A percentile compares a stretch with the other conserved stretches of the same genome.
These are phyloP conservation scores for Scleroderma citrinum DNA, from an alignment of 768 basidiomycete species.

Conservation along the genomic window DNA sequence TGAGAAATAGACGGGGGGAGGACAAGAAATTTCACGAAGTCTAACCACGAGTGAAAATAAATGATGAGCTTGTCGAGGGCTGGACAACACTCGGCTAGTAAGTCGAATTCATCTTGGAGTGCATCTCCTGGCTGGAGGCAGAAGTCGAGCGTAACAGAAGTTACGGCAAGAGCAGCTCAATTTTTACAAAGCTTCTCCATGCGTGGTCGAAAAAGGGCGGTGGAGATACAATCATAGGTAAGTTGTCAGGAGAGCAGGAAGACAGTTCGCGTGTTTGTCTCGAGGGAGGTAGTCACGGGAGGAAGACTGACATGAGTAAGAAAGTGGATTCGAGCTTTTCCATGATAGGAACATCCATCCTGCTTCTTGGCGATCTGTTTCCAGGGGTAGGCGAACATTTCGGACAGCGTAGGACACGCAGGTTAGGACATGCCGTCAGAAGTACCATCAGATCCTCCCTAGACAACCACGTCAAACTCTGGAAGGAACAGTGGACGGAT, in stretches of 20 bases:
- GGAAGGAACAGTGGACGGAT: background rate
- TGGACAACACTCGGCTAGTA: constrained; percentile 21
- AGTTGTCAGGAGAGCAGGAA: constrained; percentile 27
- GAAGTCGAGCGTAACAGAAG: constrained; percentile 22
- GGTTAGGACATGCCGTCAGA: constrained; percentile 20
- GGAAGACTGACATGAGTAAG: constrained; percentile 22
- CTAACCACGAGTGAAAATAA: constrained; percentile 20
- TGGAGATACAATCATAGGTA: constrained; percentile 27
- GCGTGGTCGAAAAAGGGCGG: constrained; percentile 23
- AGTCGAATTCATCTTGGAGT: constrained; percentile 20
- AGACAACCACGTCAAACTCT: background rate
- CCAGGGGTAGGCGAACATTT: constrained; percentile 21
- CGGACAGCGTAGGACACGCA: constrained; percentile 24
- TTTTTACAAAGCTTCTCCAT: constrained; percentile 24
- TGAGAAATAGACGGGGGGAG: constrained; percentile 20
- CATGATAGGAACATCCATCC: constrained; percentile 23
- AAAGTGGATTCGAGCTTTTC: constrained; percentile 20
- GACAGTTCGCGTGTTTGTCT: constrained; percentile 20
- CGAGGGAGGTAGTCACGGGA: constrained; percentile 26
- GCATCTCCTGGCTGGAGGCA: constrained; percentile 16
- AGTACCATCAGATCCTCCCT: constrained; percentile 26
- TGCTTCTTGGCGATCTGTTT: constrained; percentile 12
- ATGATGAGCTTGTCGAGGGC: constrained; percentile 21
- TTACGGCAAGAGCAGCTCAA: constrained; percentile 21
- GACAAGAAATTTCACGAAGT: constrained; percentile 13